phyloP scores from a whole-genome alignment of 2,329 filamentous ascomycete genomes.

The Fusarium sp. region DNA sequence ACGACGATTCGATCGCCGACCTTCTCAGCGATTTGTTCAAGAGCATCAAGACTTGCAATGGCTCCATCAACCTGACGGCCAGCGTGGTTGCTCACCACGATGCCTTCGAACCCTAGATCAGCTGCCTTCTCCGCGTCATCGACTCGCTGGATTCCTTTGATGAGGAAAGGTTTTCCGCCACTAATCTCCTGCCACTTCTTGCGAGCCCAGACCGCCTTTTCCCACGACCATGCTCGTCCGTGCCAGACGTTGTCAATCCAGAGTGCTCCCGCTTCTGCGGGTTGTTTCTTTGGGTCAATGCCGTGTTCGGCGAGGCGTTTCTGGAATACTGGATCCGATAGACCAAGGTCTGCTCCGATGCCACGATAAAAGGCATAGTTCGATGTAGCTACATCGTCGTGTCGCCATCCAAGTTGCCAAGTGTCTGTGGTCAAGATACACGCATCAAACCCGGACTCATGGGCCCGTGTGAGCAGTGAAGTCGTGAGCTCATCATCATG shows the following conservation, averaged over 20 bases:
- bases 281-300: conserved; percentile 13
- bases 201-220: conserved; percentile 13
- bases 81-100: conserved; percentile 8
- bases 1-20: conserved; percentile 18
- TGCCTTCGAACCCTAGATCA: conserved; percentile 11
- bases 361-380: conserved; percentile 16
- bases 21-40: conserved; percentile 6
- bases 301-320: neutral
- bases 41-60: conserved; percentile 4
- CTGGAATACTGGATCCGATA: conserved; percentile 11
- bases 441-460: neutral
- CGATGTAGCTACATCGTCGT: conserved; percentile 7
- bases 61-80: conserved; percentile 5
- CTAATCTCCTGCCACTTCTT: conserved; percentile 20
- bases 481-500: conserved; percentile 2
- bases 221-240: conserved; percentile 22
- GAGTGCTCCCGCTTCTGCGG: conserved; percentile 7
- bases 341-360: conserved; percentile 8
- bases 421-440: conserved; percentile 14
- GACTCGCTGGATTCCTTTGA: conserved; percentile 20
- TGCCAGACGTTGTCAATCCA: conserved; percentile 27
- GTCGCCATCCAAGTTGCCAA: conserved; percentile 16
- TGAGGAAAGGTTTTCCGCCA: conserved; percentile 13
- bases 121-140: conserved; percentile 10
- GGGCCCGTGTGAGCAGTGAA: neutral